Percentiles rank a stretch among this genome's conserved stretches.
These are phyloP conservation scores for Pichia sporocuriosa DNA, from an alignment of 805 yeast species.

Conservation along the genomic window DNA sequence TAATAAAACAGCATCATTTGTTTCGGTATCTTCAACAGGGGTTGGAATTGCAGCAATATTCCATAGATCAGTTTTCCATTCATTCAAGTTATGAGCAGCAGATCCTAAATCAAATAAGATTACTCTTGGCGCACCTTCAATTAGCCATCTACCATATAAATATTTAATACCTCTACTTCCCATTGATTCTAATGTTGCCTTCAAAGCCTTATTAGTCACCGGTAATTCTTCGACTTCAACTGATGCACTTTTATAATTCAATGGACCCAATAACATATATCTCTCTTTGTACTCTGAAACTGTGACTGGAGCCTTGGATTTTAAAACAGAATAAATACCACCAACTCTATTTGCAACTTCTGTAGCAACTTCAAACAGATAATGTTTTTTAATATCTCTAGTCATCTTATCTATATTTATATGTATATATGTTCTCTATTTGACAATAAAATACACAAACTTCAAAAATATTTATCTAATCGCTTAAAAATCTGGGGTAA, in stretches of 20 bases:
- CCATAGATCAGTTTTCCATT: constrained; percentile 96
- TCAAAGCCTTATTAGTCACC: constrained; percentile 39
- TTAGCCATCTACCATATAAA: constrained; percentile 92
- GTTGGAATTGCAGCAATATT: constrained; percentile 85
- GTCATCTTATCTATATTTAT: constrained; percentile 37
- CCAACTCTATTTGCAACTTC: constrained; percentile 98
- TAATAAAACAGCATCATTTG: constrained; percentile 85
- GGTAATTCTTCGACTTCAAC: constrained; percentile 77
- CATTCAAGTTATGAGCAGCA: constrained; percentile 63
- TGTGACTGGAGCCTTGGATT: constrained; percentile 94
- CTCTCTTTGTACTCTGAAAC: constrained; percentile 87
- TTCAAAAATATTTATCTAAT: neutral
- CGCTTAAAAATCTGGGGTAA: constrained; percentile 2
- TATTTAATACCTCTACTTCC: constrained; percentile 70
- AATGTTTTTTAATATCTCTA: constrained; percentile 81
- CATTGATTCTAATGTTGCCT: constrained; percentile 71
- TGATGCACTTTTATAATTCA: constrained; percentile 64
- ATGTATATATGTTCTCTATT: too few species aligned
- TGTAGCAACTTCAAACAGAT: constrained; percentile 90
- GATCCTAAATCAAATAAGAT: constrained; percentile 79
- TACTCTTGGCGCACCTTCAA: constrained; percentile 96
- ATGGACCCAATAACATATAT: constrained; percentile 82
- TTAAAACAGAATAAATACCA: constrained; percentile 93
- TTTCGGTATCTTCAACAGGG: constrained; percentile 81
- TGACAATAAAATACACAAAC: neutral